Base-by-base conservation (phyloP, 768 basidiomycete genomes). In the Trametes gibbosa region DNA sequence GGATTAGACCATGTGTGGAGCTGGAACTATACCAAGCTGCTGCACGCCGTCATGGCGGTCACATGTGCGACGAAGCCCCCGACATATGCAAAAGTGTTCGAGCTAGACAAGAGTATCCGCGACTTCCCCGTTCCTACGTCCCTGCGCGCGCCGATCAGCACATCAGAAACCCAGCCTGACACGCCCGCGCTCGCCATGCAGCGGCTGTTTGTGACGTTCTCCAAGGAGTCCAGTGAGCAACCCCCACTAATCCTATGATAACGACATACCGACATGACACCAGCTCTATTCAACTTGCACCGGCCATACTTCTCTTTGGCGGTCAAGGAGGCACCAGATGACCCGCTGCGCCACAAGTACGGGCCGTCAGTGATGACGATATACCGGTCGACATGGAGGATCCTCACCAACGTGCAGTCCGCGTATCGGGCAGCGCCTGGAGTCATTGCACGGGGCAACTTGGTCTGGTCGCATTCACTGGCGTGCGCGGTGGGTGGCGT, bases 331-430 rank as follows among this genome's bases (percentile, higher is more conserved):
- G 74, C 76, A 39, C 81, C 84, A 1, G 63, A 72, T 6, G 84
- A 89, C 53, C 74, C 84, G 2, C 73, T 85, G 47, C 77, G 77
- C 48, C 87, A 90, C 65, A 79, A 75, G 64, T 89, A 83, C 67
- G 78, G 82, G 0, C 83, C 84, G 0, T 91, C 89, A 1, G 84
- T 89, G 3, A 78, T 87, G 69, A 83, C 89, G 0, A 81, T 82
- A 14, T 90, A 87, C 71, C 84, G 86, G 2, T 86, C 86, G 2
- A 82, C 86, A 3, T 89, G 85, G 82, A 74, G 87, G 21, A 65
- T 89, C 29, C 81, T 85, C 40, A 76, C 79, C 46, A 76, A 77
- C 0, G 72, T 86, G 49, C 72, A 74, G 17, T 68, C 76, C 19
- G 72, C 77, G 0, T 81, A 80, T 71, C 66, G 69, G 14, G 62